A percentile compares a stretch with the other conserved stretches of the same genome.
phyloP scores from a whole-genome alignment of 768 basidiomycete species.

The Pleurotus citrinopileatus region DNA sequence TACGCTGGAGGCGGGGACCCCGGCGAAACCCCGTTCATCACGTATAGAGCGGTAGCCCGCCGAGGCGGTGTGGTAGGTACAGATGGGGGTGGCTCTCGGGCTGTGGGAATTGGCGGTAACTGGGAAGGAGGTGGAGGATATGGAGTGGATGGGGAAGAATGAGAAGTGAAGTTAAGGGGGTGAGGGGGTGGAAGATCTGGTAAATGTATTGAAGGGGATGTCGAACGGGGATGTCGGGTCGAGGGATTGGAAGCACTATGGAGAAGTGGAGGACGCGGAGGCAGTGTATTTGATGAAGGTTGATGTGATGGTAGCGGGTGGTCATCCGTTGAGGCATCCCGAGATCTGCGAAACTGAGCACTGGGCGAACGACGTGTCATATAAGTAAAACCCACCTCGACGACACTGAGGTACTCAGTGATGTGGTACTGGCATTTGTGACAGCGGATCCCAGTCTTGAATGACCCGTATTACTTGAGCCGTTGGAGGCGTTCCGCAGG shows the following conservation, averaged over 20 bases:
- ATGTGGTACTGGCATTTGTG: slow-evolving; percentile 7
- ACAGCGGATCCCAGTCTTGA: slow-evolving; percentile 3
- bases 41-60: slow-evolving; percentile 17
- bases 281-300: slow-evolving; percentile 14
- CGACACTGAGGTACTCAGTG: not conserved
- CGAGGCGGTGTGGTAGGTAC: slow-evolving; percentile 30
- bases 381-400: not conserved
- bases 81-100: slow-evolving; percentile 33
- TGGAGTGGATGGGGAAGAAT: slow-evolving; percentile 7
- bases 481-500: not conserved
- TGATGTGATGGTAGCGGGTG: not conserved
- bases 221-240: slow-evolving; percentile 23
- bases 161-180: slow-evolving; percentile 1
- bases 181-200: slow-evolving; percentile 4
- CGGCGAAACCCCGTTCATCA: slow-evolving; percentile 6
- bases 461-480: not conserved
- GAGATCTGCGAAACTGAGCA: not conserved
- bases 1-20: slow-evolving; percentile 9
- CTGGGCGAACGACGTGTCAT: not conserved
- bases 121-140: slow-evolving; percentile 8
- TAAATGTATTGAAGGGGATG: slow-evolving; percentile 6
- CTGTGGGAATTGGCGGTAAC: slow-evolving; percentile 1
- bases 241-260: slow-evolving; percentile 28
- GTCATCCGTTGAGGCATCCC: not conserved
- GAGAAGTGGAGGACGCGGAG: slow-evolving; percentile 30